A percentile compares a stretch with the other conserved stretches of the same genome.
These are phyloP conservation scores for Hypholoma sublateritium DNA, from an alignment of 768 basidiomycete species.

Conservation along the genomic window DNA sequence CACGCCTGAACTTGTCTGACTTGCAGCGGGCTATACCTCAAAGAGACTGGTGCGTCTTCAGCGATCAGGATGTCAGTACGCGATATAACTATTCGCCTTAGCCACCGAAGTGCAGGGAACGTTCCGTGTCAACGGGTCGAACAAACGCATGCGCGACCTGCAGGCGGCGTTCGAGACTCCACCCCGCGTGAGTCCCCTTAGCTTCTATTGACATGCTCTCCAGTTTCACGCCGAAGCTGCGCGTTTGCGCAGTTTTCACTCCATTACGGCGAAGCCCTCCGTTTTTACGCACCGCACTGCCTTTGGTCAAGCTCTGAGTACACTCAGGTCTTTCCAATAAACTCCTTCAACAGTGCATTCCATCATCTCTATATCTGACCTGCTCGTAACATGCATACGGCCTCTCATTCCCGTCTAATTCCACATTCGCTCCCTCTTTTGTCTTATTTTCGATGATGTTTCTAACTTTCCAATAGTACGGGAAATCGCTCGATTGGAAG, in stretches of 20 bases:
- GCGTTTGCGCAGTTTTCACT: background rate
- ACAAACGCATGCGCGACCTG: slow-evolving; percentile 92
- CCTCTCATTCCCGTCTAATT: slow-evolving; percentile 1
- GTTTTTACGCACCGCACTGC: no score
- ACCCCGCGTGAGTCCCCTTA: slow-evolving; percentile 60
- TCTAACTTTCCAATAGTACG: slow-evolving; percentile 58
- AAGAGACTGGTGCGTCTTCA: slow-evolving; percentile 73
- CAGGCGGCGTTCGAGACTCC: slow-evolving; percentile 89
- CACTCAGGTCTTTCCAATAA: no score
- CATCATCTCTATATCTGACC: no score
- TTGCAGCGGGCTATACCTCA: slow-evolving; percentile 84
- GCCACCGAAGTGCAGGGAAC: slow-evolving; percentile 93
- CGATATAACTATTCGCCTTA: slow-evolving; percentile 16
- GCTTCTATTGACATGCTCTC: background rate
- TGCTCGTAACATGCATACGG: background rate
- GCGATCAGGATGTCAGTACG: background rate
- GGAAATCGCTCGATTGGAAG: slow-evolving; percentile 92
- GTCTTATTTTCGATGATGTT: background rate
- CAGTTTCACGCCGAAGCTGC: background rate
- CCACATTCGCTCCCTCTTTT: background rate
- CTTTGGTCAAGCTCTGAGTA: no score
- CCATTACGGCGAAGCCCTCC: no score
- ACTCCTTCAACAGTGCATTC: no score
- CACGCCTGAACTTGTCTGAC: slow-evolving; percentile 7
- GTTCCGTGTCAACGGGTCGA: slow-evolving; percentile 95